These are phyloP conservation scores for Phanerochaete sordida DNA, from an alignment of 768 basidiomycete genomes.

Conservation along the genomic window DNA sequence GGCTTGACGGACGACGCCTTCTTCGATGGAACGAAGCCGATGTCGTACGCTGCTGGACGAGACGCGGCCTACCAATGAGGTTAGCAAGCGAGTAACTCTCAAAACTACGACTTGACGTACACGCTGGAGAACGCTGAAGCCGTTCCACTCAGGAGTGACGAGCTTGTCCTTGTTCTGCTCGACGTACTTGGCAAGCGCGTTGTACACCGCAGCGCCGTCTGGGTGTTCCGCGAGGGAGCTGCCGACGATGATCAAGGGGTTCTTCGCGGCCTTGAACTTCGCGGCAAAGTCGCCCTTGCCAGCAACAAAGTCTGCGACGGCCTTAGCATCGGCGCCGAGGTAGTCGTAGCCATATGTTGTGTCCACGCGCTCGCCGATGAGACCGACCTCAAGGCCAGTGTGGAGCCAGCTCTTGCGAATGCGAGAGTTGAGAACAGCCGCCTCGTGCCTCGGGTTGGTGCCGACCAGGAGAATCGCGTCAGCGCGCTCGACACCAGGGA, in stretches of 20 bases:
- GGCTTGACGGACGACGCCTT: constrained; percentile 71
- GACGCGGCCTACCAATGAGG: constrained; percentile 66
- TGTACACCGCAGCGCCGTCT: constrained; percentile 77
- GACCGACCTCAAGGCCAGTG: constrained; percentile 77
- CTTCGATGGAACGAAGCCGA: constrained; percentile 87
- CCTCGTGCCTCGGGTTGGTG: constrained; percentile 96
- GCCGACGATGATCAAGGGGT: constrained; percentile 91
- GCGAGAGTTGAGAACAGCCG: constrained; percentile 94
- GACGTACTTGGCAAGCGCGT: constrained; percentile 75
- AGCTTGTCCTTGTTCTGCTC: constrained; percentile 72
- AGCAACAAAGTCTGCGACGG: constrained; percentile 70
- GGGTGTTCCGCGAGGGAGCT: constrained; percentile 82
- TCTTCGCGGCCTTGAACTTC: constrained; percentile 87
- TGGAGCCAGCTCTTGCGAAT: constrained; percentile 95
- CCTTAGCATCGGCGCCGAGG: constrained; percentile 73
- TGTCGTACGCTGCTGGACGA: constrained; percentile 89
- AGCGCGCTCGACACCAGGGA: constrained; percentile 86
- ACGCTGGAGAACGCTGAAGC: constrained; percentile 88
- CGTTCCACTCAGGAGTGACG: constrained; percentile 91
- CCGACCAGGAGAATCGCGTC: constrained; percentile 93
- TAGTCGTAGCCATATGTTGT: constrained; percentile 93
- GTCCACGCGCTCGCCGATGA: constrained; percentile 89
- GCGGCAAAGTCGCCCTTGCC: constrained; percentile 78
- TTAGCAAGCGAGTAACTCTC: constrained; percentile 4
- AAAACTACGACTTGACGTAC: constrained; percentile 41